Evolutionary conservation across 108 stramenopile genomes (phyloP), one percentile per base, ranked within the genome.

Genomic region (Conticribra weissflogii): DNA sequence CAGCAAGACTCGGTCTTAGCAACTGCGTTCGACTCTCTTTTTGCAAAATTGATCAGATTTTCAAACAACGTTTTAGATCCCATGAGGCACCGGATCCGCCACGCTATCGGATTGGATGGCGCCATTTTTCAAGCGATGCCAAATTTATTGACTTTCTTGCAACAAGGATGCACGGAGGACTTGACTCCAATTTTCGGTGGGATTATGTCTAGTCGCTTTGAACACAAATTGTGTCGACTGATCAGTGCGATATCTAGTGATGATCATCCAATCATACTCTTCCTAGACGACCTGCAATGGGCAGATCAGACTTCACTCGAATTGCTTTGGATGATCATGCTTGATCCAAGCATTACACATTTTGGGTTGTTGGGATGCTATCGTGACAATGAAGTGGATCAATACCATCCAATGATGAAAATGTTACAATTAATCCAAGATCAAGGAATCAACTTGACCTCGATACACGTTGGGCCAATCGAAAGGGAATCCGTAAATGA

Each of bases 221-320:
- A 66, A 25, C 66, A 41, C 33, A n/a, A 53, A 0, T 0, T 73
- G 19, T 59, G 64, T 16, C 57, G 58, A 45, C 32, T 73, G 14
- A 57, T 67, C 0, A 33, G 34, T 21, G 52, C 72, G 17, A 73
- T 68, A 54, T 54, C 65, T n/a, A n/a, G 18, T 18, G 23, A 36
- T 32, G 18, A 53, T 4, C 64, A 67, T 47, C 72, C 72, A 18
- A 50, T 66, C 28, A 55, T 66, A 5, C 14, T 73, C 14, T 7
- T 66, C 1, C 47, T 67, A 3, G 72, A 73, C 22, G 72, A 73
- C 44, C 31, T 73, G 7, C 72, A 73, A 32, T 73, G 72, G 72
- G 64, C 72, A 31, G 65, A 73, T 22, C 34, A 31, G 33, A n/a
- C 59, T 41, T 47, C 32, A 4, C 31, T 66, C 51, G 74, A 63